Percentiles rank a stretch among this genome's conserved stretches.
Evolutionary conservation across 2,329 filamentous ascomycete species (phyloP).

Genomic region (Ophioceras dolichostomum): DNA sequence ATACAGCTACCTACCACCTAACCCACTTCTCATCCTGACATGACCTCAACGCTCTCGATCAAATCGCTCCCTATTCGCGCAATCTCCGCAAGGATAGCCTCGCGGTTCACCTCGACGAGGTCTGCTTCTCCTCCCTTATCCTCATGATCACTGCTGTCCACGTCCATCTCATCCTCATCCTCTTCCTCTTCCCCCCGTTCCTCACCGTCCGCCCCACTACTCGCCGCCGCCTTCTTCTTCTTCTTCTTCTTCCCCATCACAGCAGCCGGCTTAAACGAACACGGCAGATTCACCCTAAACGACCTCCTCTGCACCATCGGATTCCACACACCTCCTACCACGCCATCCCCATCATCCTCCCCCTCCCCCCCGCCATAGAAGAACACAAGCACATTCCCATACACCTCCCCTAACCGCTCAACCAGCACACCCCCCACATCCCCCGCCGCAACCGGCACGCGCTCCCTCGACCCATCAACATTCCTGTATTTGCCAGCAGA

Average conservation of each 20-base stretch:
- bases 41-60: slow-evolving; percentile 52
- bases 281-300: slow-evolving; percentile 62
- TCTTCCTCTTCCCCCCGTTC: slow-evolving; percentile 7
- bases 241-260: slow-evolving; percentile 2
- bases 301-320: slow-evolving; percentile 38
- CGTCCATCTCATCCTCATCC: slow-evolving; percentile 7
- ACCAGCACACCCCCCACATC: slow-evolving; percentile 51
- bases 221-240: no score
- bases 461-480: slow-evolving; percentile 41
- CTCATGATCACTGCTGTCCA: slow-evolving; percentile 17
- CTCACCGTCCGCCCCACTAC: slow-evolving; percentile 15
- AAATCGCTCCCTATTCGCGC: slow-evolving; percentile 54
- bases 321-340: slow-evolving; percentile 48
- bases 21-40: slow-evolving; percentile 7
- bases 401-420: slow-evolving; percentile 53
- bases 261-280: slow-evolving; percentile 44
- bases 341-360: slow-evolving; percentile 38
- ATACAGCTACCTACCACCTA: no score
- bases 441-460: slow-evolving; percentile 41
- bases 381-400: slow-evolving; percentile 61
- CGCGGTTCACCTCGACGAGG: slow-evolving; percentile 51
- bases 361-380: slow-evolving; percentile 54
- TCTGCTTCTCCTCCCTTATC: slow-evolving; percentile 15
- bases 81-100: slow-evolving; percentile 61
- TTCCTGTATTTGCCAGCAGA: slow-evolving; percentile 77